Evolutionary conservation across 2,329 filamentous ascomycete species (phyloP).

Genomic region (Phyllosticta citrichinensis): DNA sequence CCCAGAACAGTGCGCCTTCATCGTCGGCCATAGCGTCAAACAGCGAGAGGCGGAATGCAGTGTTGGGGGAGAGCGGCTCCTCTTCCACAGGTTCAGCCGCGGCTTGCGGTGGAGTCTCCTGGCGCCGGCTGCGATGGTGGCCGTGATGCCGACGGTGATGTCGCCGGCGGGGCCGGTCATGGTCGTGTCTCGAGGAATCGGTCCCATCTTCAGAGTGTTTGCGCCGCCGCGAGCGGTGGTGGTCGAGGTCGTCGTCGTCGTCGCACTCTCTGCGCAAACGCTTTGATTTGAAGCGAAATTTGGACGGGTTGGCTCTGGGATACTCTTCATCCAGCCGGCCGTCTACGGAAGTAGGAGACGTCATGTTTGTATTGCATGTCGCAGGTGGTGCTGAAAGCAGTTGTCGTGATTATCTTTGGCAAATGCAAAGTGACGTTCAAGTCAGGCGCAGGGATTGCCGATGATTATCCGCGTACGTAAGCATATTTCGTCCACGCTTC

Average conservation of each 20-base stretch:
- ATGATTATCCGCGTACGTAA: constrained; percentile 1
- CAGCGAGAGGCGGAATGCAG: constrained; percentile 82
- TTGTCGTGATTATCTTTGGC: not conserved
- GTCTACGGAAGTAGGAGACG: not conserved
- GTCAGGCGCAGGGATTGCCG: not conserved
- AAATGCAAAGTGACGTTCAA: not conserved
- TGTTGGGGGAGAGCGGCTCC: constrained; percentile 39
- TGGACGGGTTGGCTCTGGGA: constrained; percentile 20
- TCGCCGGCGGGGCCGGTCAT: not conserved
- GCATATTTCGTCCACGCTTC: not conserved
- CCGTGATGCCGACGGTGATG: not conserved
- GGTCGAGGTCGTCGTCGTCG: constrained; percentile 8
- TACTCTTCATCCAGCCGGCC: constrained; percentile 15
- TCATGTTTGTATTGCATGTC: constrained; percentile 8
- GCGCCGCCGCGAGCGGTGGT: not conserved
- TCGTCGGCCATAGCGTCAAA: constrained; percentile 97
- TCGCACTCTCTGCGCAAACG: constrained; percentile 16
- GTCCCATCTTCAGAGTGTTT: not conserved
- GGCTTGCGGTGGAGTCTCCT: not conserved
- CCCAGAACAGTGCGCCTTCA: constrained; percentile 91
- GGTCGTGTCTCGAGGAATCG: not conserved
- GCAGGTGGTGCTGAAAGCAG: constrained; percentile 14
- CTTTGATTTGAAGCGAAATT: constrained; percentile 31
- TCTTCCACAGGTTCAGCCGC: constrained; percentile 36
- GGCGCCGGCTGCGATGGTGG: constrained; percentile 6